Evolutionary conservation across 1,284 basidiomycete genomes (phyloP).

Genomic region (Marasmius oreades): DNA sequence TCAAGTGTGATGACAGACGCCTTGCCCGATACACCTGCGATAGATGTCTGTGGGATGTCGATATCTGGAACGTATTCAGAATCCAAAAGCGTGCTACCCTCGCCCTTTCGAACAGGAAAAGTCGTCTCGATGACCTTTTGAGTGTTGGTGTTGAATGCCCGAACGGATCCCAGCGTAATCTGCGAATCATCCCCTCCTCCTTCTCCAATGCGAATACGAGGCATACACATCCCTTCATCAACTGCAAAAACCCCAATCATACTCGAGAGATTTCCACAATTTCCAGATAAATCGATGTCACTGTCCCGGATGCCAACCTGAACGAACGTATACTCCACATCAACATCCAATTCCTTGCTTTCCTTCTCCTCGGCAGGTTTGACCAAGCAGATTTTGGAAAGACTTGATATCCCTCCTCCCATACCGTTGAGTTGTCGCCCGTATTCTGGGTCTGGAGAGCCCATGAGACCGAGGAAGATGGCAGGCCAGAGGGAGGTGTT

Average conservation of each 20-base stretch:
- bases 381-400: constrained; percentile 80
- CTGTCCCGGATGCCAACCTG: constrained; percentile 56
- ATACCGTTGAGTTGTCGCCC: constrained; percentile 79
- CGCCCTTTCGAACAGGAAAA: constrained; percentile 43
- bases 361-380: constrained; percentile 40
- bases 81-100: too few species aligned
- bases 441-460: constrained; percentile 73
- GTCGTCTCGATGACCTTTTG: constrained; percentile 64
- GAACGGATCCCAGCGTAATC: constrained; percentile 29
- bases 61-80: constrained; percentile 33
- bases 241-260: constrained; percentile 67
- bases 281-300: constrained; percentile 60
- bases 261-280: constrained; percentile 67
- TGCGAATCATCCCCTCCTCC: too few species aligned
- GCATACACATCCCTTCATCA: constrained; percentile 53
- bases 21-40: constrained; percentile 65
- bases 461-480: constrained; percentile 78
- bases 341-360: constrained; percentile 35
- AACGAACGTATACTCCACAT: constrained; percentile 66
- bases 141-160: constrained; percentile 67
- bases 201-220: constrained; percentile 10
- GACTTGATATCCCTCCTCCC: constrained; percentile 78
- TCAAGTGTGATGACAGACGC: constrained; percentile 65
- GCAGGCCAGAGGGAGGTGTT: constrained; percentile 48
- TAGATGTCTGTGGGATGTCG: constrained; percentile 44